These are phyloP conservation scores for Coelastrella sp. DNA, from an alignment of 139 green algal genomes.

Conservation along the genomic window DNA sequence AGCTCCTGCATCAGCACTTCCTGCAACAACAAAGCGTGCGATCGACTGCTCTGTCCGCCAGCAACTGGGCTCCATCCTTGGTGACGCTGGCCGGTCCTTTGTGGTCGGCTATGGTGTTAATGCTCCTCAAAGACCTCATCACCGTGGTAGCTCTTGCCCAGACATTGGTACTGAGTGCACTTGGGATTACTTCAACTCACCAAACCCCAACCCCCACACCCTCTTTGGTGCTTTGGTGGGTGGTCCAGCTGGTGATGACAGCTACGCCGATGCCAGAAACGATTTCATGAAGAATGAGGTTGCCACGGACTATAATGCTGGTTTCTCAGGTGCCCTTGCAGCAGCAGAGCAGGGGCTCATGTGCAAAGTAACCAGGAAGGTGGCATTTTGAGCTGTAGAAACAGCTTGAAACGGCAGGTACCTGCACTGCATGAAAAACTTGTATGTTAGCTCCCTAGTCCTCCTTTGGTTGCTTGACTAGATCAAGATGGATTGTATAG, in stretches of 20 bases:
- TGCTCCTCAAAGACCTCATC: slow-evolving; percentile 46
- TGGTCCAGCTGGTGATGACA: slow-evolving; percentile 56
- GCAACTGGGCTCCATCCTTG: slow-evolving; percentile 55
- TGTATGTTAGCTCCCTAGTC: neutral
- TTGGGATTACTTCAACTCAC: slow-evolving; percentile 42
- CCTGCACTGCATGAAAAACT: neutral
- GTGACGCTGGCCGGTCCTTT: slow-evolving; percentile 45
- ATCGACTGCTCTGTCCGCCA: slow-evolving; percentile 37
- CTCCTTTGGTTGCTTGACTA: neutral
- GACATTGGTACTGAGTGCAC: neutral
- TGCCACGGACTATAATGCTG: slow-evolving; percentile 64
- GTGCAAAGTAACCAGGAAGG: neutral
- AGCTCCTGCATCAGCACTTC: neutral
- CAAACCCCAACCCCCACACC: slow-evolving; percentile 64
- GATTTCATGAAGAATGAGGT: slow-evolving; percentile 57
- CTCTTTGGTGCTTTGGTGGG: slow-evolving; percentile 77
- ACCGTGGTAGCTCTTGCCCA: slow-evolving; percentile 38
- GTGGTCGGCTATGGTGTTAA: slow-evolving; percentile 49
- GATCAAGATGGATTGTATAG: too few species aligned
- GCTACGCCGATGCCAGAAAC: slow-evolving; percentile 43
- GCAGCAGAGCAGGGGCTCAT: slow-evolving; percentile 17
- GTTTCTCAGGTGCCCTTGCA: slow-evolving; percentile 46
- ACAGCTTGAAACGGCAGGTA: neutral
- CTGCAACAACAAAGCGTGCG: neutral
- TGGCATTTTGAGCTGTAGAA: neutral